These are phyloP conservation scores for Thermomyces lanuginosus DNA, from an alignment of 2,329 filamentous ascomycete genomes.

Conservation along the genomic window DNA sequence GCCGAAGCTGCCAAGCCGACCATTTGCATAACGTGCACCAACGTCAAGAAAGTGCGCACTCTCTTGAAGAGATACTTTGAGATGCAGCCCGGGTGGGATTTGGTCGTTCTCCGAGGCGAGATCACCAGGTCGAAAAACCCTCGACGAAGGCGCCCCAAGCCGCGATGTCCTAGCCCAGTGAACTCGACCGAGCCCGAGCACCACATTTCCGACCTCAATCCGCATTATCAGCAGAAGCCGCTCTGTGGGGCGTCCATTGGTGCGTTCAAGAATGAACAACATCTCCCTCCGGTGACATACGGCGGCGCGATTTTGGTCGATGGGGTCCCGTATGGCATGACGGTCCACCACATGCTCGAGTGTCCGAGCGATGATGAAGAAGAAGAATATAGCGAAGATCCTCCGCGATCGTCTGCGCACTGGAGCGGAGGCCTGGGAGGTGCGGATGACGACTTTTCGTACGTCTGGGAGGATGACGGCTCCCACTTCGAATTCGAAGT, in stretches of 20 bases:
- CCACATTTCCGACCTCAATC: conserved; percentile 37
- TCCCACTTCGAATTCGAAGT: conserved; percentile 33
- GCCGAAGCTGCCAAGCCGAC: conserved; percentile 42
- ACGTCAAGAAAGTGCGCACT: conserved; percentile 40
- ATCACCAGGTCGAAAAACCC: conserved; percentile 39
- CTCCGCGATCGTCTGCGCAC: conserved; percentile 32
- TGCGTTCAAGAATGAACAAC: conserved; percentile 68
- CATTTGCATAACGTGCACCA: conserved; percentile 47
- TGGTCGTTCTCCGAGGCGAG: conserved; percentile 45
- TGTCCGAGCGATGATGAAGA: conserved; percentile 39
- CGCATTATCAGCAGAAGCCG: conserved; percentile 61
- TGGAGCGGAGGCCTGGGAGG: conserved; percentile 12
- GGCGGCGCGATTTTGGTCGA: conserved; percentile 78
- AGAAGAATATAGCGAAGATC: conserved; percentile 15
- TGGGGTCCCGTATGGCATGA: conserved; percentile 77
- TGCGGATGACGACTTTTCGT: conserved; percentile 18
- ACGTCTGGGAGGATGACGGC: conserved; percentile 24
- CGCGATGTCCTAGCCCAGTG: conserved; percentile 16
- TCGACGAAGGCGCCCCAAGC: conserved; percentile 24
- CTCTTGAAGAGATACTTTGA: conserved; percentile 41
- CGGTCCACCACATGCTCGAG: conserved; percentile 91
- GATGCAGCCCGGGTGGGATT: conserved; percentile 40
- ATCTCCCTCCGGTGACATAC: conserved; percentile 79
- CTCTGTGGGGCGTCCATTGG: conserved; percentile 83
- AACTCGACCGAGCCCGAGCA: conserved; percentile 14